Evolutionary conservation across 176 grass and related monocot species (phyloP).

Genomic region (Rhynchospora tenuis): DNA sequence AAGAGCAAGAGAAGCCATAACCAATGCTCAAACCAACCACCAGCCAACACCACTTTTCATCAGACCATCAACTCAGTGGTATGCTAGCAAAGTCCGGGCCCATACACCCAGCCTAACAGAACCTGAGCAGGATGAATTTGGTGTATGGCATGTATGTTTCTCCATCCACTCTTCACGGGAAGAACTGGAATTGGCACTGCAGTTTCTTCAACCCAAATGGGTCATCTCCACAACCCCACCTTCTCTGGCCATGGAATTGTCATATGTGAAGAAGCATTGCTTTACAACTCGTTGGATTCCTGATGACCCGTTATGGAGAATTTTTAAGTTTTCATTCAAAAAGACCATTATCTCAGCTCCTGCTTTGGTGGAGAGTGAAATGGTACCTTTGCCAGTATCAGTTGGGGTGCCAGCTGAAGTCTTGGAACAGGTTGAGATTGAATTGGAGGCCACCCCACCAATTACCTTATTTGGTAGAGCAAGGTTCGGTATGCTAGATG

Average conservation of each 20-base stretch:
- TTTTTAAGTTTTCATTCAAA: constrained; percentile 46
- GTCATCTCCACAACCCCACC: constrained; percentile 85
- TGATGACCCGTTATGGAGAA: constrained; percentile 68
- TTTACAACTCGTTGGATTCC: constrained; percentile 59
- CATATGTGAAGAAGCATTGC: constrained; percentile 77
- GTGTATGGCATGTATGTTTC: constrained; percentile 82
- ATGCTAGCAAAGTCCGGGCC: constrained; percentile 36
- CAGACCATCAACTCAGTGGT: constrained; percentile 79
- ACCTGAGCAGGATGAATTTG: constrained; percentile 59
- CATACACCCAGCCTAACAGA: constrained; percentile 50
- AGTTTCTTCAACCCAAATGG: constrained; percentile 80
- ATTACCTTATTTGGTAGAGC: constrained; percentile 89
- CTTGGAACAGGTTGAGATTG: constrained; percentile 41
- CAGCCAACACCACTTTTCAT: constrained; percentile 74
- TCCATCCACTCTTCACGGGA: constrained; percentile 85
- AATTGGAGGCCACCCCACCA: constrained; percentile 38
- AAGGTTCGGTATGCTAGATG: constrained; percentile 56
- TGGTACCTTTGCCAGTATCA: constrained; percentile 5
- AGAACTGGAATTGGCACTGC: constrained; percentile 64
- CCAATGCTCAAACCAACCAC: constrained; percentile 39
- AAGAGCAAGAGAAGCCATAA: constrained; percentile 45
- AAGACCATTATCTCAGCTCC: constrained; percentile 29
- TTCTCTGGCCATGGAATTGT: constrained; percentile 67
- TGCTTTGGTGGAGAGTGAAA: constrained; percentile 18
- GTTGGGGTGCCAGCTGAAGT: constrained; percentile 30